Conservation (phyloP, 2,329 filamentous ascomycete genomes). For the Trichothecium roseum region DNA sequence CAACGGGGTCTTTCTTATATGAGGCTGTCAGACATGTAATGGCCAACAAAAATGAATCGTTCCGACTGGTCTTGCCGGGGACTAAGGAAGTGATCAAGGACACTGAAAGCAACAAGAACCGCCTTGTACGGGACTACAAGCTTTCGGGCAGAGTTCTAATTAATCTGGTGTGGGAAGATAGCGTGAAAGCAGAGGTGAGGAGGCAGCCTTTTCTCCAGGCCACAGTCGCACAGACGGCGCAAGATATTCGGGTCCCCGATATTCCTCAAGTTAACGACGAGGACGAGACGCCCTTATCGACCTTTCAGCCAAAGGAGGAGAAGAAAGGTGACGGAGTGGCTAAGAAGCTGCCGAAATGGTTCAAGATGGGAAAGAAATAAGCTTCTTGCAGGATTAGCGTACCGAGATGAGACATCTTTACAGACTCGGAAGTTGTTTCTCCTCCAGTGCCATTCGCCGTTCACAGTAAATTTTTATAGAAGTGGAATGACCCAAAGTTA, state of each 20-base stretch:
- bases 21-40: conserved; percentile 64
- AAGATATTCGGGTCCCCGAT: conserved; percentile 56
- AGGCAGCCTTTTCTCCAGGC: conserved; percentile 48
- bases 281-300: conserved; percentile 16
- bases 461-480: no score
- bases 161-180: conserved; percentile 64
- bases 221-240: conserved; percentile 49
- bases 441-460: no score
- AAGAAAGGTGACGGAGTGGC: conserved; percentile 25
- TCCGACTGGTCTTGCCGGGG: conserved; percentile 59
- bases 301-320: conserved; percentile 14
- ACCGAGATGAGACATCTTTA: no score
- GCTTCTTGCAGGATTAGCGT: conserved; percentile 3
- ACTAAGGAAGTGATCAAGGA: conserved; percentile 38
- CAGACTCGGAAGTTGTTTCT: no score
- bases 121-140: conserved; percentile 63
- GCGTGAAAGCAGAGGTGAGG: conserved; percentile 44
- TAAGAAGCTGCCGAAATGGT: conserved; percentile 56
- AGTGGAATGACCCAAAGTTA: no score
- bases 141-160: conserved; percentile 63
- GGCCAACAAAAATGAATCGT: conserved; percentile 51
- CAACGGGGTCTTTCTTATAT: conserved; percentile 66
- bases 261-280: conserved; percentile 31
- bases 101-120: conserved; percentile 27
- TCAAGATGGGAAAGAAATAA: conserved; percentile 65